Evolutionary conservation across 805 yeast genomes (phyloP), one percentile per base, ranked within the genome.

Genomic region (Candida peoriensis): DNA sequence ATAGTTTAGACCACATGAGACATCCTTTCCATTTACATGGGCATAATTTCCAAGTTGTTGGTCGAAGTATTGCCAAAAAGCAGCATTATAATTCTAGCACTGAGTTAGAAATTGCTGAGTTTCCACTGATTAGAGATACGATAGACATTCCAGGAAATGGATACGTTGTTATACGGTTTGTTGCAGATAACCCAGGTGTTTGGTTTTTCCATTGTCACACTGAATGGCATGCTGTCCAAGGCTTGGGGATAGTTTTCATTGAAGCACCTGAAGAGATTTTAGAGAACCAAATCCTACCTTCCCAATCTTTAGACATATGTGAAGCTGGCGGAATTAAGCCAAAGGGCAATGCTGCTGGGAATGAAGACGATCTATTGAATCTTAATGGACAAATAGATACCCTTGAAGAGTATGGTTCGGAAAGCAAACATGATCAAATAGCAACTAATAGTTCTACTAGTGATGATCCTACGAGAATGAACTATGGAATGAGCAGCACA

Each of bases 181-280:
- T 64, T 43, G 87, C 96, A 7, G 74, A 82, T 48, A 88, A 88
- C 48, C 96, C 96, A 1, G 97, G 97, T 31, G 80, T 85, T 14
- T 88, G 97, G 97, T 75, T 81, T 36, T 83, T 88, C 77, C 97
- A 88, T 55, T 88, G 97, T 59, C 95, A 85, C 52, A 74, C 84
- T 21, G 90, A 83, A 50, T 83, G 88, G 81, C 94, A 83, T 58
- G 72, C 83, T 46, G 81, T 76, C 42, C 90, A 82, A 60, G 94
- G 94, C 11, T 66, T 83, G 37, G 89, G 89, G 9, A 63, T 81
- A 26, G 73, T 76, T 2, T 71, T 83, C 25, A 64, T 83, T 22
- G 94, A 83, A 53, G 78, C 82, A 10, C 89, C 93, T n/a, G 54
- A 62, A 32, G 63, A 60, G 27, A 55, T 81, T 16, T 70, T 72